Evolutionary conservation across 768 basidiomycete species (phyloP), one percentile per base, ranked within the genome.

Genomic region (Tephrocybe sp.): DNA sequence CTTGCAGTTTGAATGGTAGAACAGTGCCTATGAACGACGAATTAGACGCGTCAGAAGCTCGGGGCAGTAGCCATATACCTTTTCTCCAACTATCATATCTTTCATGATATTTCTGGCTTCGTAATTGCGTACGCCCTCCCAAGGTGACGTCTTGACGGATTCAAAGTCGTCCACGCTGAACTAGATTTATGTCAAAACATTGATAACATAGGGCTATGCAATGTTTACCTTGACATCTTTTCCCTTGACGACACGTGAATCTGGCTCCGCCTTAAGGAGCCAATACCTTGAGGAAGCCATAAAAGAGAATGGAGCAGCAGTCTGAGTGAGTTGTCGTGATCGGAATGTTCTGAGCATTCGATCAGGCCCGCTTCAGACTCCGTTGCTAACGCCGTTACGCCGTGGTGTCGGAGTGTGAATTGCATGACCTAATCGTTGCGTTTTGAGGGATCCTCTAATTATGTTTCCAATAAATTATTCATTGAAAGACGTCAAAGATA

Each of bases 91-190:
- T 52, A 71, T 73, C 90, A 92, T 92, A 61, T 83, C 80, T 63
- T 84, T 87, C 84, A 92, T 92, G 53, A 90, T 61, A 63, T 92
- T 92, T 51, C 84, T 75, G 6, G 90, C 90, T 64, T 90, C 87
- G 56, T 84, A 85, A 58, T 90, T 92, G 28, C 90, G 74, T 18
- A 92, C 90, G n/a, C 90, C 90, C 60, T 92, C 90, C 90, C 90
- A 92, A 27, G 89, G 73, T 0, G 89, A 89, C 16, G 77, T 86
- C 46, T 73, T 76, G 45, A 76, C 77, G 7, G 72, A 54, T 65
- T 92, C 90, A 61, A 93, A 90, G 64, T 93, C 91, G 53, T 92
- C 89, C 6, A 93, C 83, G 52, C 87, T 89, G 61, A 93, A 93
- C 89, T 91, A 40, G 16, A 40, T 24, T 37, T 21, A 30, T 31